Base-by-base conservation (phyloP, 1,139 yeast genomes). In the Candida dubliniensis region DNA sequence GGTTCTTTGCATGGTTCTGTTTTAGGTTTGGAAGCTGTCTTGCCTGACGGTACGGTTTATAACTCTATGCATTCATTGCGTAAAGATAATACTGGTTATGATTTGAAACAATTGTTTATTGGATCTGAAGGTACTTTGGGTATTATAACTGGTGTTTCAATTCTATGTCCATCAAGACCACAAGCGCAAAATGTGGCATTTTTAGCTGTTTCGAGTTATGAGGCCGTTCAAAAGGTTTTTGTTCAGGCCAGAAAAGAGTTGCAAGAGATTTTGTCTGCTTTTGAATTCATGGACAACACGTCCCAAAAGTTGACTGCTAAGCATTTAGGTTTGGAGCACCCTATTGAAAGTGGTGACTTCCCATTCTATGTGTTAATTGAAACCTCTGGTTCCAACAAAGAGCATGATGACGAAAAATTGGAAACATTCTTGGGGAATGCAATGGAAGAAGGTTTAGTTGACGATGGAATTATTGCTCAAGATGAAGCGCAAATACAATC, bases 121-220 rank as follows among this genome's bases (percentile, higher is more conserved):
- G 98, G 98, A 2, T 79, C 90, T 27, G 98, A 91, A 65, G 98
- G 98, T 42, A 85, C 96, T 6, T 68, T 91, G 36, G 98, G 97
- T 51, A 71, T 91, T 34, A 84, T 91, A 51, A 91, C 99, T 15
- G 97, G 95, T 29, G 84, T 90, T 26, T 87, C 96, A 1, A 82
- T 91, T 49, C 72, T 91, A 54, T 87, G 97, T 64, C 96, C 97
- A 34, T 81, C 95, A n/a, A 82, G 95, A 61, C 96, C 98, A 34
- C 79, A 81, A 52, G 84, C 91, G 13, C 81, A 84, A 50, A 91
- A 91, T 61, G 96, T 91, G 44, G 96, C 96, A 3, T 86, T 90
- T 54, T 76, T 91, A 54, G 98, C 95, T 10, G 81, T 91, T 9
- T 81, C 84, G 24, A 80, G 86, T 34, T 91, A 84, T 64, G 95